phyloP scores from a whole-genome alignment of 2,329 filamentous ascomycete species.

The Hypomyces perniciosus region DNA sequence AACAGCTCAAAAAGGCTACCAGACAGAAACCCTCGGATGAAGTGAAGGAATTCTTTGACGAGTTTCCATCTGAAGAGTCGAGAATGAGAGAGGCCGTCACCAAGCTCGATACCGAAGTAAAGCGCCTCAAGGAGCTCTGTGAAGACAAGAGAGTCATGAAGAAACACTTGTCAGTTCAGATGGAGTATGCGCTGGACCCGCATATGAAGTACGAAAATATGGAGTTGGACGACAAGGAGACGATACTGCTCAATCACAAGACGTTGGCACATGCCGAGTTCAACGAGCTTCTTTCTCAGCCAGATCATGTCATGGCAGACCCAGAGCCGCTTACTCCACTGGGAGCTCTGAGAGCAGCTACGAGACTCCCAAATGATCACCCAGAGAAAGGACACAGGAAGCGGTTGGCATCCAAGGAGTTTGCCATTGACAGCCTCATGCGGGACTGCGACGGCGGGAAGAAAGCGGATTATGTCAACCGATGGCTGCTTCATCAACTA shows the following conservation, averaged over 20 bases:
- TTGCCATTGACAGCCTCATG: constrained; percentile 40
- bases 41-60: constrained; percentile 38
- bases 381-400: constrained; percentile 30
- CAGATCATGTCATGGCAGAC: constrained; percentile 36
- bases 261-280: constrained; percentile 37
- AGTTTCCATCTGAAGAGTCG: constrained; percentile 34
- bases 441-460: constrained; percentile 29
- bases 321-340: constrained; percentile 34
- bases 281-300: constrained; percentile 42
- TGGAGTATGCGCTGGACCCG: constrained; percentile 35
- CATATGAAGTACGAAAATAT: constrained; percentile 36
- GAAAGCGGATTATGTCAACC: constrained; percentile 41
- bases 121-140: constrained; percentile 34
- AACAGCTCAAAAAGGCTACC: constrained; percentile 26
- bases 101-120: constrained; percentile 28
- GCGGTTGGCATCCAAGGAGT: constrained; percentile 41
- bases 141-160: constrained; percentile 37
- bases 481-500: constrained; percentile 49
- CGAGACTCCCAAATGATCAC: constrained; percentile 30
- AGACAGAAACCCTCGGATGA: constrained; percentile 27
- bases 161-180: constrained; percentile 33
- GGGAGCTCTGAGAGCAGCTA: constrained; percentile 35
- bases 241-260: constrained; percentile 18
- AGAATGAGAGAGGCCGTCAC: constrained; percentile 29
- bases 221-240: constrained; percentile 28